Evolutionary conservation across 768 basidiomycete genomes (phyloP), one percentile per base, ranked within the genome.

Genomic region (Phylloporus sp.): DNA sequence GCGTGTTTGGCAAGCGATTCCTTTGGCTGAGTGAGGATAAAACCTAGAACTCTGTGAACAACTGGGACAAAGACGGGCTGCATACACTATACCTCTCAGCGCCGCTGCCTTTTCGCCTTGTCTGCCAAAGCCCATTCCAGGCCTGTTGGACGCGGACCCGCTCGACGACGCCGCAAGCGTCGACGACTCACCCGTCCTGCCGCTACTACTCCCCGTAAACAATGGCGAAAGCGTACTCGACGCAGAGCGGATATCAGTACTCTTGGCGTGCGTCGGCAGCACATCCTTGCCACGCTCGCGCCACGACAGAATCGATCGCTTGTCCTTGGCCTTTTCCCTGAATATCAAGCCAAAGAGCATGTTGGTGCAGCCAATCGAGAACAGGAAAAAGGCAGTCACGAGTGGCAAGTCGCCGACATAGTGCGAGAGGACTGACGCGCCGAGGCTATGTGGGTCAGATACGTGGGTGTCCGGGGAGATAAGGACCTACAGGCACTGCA

Each of bases 351-450:
- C 88, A 59, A 86, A 78, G 42, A 91, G 67, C 56, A 93, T 86
- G 75, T 95, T 91, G 63, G 88, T 67, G 67, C 88, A 91, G 5
- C 88, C 91, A 47, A 93, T 62, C 53, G 87, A 79, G 69, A 93
- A 93, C 57, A 92, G 75, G 72, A 93, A 80, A 77, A 90, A 92
- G 26, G 86, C 88, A 2, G 91, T 79, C 54, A 93, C 91, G 58
- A 94, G 85, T 2, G 91, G 82, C 68, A 95, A 93, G 61, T 80
- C 81, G 55, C 88, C 82, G 52, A 92, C 89, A 60, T 85, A 77
- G 73, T 89, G 86, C 2, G 85, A 85, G 54, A 88, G 82, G 48
- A 86, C 77, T 49, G 83, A 79, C 0, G 85, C 84, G 4, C 84
- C 83, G 57, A 86, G 79, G 9, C 84, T 85, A 13, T 49, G 9